Conservation (phyloP, 2,329 filamentous ascomycete genomes). For the Colletotrichum tropicale region DNA sequence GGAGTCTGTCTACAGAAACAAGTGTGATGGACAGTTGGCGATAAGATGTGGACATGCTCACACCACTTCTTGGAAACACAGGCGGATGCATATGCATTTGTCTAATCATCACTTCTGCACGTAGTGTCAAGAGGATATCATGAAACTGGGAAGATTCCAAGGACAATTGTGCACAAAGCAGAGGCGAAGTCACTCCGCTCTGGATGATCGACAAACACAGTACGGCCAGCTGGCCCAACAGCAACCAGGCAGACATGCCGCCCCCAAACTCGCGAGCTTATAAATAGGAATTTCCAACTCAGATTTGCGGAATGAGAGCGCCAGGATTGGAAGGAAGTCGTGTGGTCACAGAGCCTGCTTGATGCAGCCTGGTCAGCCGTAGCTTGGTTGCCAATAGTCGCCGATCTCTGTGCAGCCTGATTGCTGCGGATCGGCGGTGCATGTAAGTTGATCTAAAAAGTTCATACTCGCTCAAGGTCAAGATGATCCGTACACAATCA, state of each 20-base stretch:
- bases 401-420: neutral
- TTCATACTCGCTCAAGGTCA: neutral
- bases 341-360: neutral
- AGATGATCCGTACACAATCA: neutral
- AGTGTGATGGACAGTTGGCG: neutral
- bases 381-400: neutral
- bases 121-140: neutral
- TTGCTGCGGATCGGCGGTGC: neutral
- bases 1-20: neutral
- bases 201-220: neutral
- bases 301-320: neutral
- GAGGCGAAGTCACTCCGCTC: neutral
- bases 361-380: neutral
- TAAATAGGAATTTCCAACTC: rapidly evolving
- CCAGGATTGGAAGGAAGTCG: neutral
- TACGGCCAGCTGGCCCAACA: neutral
- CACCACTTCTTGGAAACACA: neutral
- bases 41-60: rapidly evolving
- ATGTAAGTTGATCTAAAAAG: neutral
- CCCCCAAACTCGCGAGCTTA: neutral
- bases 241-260: neutral
- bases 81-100: rapidly evolving
- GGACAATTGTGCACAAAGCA: neutral
- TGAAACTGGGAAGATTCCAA: neutral
- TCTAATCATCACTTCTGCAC: neutral